phyloP scores from a whole-genome alignment of 2,329 filamentous ascomycete species.

The Pleurostoma richardsiae region DNA sequence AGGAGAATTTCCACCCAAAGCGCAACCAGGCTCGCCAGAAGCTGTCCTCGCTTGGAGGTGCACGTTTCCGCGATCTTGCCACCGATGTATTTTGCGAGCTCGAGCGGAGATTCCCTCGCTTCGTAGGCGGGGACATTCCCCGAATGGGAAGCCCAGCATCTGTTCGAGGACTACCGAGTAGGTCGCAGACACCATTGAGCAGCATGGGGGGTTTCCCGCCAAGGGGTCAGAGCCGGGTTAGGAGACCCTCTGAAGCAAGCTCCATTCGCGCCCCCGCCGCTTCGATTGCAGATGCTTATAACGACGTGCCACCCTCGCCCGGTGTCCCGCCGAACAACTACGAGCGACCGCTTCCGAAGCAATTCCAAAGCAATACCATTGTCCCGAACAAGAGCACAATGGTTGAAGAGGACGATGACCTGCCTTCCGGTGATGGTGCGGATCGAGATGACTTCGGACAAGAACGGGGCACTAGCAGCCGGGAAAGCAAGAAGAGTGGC shows the following conservation, averaged over 20 bases:
- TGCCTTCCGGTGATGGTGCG: slow-evolving; percentile 49
- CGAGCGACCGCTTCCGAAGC: slow-evolving; percentile 76
- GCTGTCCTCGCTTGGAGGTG: slow-evolving; percentile 80
- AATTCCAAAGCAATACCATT: slow-evolving; percentile 92
- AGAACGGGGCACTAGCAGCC: slow-evolving; percentile 30
- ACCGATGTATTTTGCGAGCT: slow-evolving; percentile 96
- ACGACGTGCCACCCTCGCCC: slow-evolving; percentile 53
- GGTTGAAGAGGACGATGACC: slow-evolving; percentile 89
- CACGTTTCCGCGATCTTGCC: slow-evolving; percentile 84
- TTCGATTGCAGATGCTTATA: slow-evolving; percentile 32
- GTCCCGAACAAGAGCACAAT: slow-evolving; percentile 97
- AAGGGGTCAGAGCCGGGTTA: slow-evolving; percentile 46
- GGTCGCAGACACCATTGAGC: slow-evolving; percentile 59
- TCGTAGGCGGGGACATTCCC: slow-evolving; percentile 64
- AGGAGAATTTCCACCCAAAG: slow-evolving; percentile 89
- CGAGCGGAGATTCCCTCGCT: slow-evolving; percentile 82
- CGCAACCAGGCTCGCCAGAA: slow-evolving; percentile 97
- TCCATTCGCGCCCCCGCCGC: slow-evolving; percentile 45
- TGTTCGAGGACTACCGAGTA: slow-evolving; percentile 54
- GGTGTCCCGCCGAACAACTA: slow-evolving; percentile 57
- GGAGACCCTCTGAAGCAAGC: slow-evolving; percentile 57
- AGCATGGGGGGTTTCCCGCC: slow-evolving; percentile 41
- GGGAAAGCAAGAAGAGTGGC: slow-evolving; percentile 18
- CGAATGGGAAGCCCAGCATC: slow-evolving; percentile 65
- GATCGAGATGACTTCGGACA: slow-evolving; percentile 61